phyloP scores from a whole-genome alignment of 495 filamentous ascomycete species.

The Tuber calosporum region DNA sequence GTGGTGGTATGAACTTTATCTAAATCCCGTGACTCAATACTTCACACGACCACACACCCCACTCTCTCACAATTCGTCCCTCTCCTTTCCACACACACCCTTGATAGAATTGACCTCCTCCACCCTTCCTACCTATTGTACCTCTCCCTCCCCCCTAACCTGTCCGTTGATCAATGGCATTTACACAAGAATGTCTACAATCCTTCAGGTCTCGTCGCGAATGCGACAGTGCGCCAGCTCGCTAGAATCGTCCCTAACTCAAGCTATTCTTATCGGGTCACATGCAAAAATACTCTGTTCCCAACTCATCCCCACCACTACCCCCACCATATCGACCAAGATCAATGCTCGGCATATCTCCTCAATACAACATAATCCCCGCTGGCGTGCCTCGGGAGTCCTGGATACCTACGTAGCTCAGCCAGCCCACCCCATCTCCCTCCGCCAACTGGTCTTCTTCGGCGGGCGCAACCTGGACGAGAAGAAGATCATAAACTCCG shows the following conservation, averaged over 20 bases:
- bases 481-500: slow-evolving; percentile 77
- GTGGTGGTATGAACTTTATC: slow-evolving; percentile 6
- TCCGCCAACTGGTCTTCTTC: slow-evolving; percentile 72
- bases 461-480: slow-evolving; percentile 78
- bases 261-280: background rate
- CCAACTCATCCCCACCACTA: background rate
- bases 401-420: slow-evolving; percentile 41
- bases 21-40: slow-evolving; percentile 28
- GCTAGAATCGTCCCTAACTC: slow-evolving; percentile 21
- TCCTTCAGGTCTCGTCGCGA: slow-evolving; percentile 30
- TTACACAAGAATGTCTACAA: slow-evolving; percentile 29
- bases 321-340: background rate
- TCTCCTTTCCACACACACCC: slow-evolving; percentile 4
- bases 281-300: slow-evolving; percentile 1
- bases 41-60: background rate
- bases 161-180: slow-evolving; percentile 39
- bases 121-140: slow-evolving; percentile 20
- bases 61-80: slow-evolving; percentile 29
- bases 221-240: slow-evolving; percentile 27
- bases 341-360: slow-evolving; percentile 13
- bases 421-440: slow-evolving; percentile 40
- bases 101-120: slow-evolving; percentile 3
- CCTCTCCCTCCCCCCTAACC: slow-evolving; percentile 14
- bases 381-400: slow-evolving; percentile 40
- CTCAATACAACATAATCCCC: slow-evolving; percentile 18